phyloP scores from a whole-genome alignment of 2,329 filamentous ascomycete genomes.

The Venturia nashicola region DNA sequence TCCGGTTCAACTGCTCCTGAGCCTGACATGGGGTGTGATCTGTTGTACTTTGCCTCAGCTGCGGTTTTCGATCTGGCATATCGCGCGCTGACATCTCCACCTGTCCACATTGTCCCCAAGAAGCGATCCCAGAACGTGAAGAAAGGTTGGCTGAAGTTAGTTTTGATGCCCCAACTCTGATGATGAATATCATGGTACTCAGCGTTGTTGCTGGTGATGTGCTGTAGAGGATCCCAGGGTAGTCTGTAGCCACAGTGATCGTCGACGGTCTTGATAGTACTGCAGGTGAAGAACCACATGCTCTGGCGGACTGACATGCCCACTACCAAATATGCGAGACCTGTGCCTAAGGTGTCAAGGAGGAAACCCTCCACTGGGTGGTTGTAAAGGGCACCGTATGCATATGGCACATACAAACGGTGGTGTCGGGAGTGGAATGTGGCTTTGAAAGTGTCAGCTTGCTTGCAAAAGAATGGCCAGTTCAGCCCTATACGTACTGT shows the following conservation, averaged over 20 bases:
- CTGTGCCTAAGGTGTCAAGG: conserved; percentile 80
- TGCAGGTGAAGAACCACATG: conserved; percentile 79
- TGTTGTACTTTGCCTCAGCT: not conserved
- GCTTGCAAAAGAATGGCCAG: conserved; percentile 7
- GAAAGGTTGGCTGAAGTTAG: conserved; percentile 81
- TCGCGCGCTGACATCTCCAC: conserved; percentile 19
- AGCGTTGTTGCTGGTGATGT: conserved; percentile 87
- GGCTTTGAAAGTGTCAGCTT: conserved; percentile 34
- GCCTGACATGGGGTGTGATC: not conserved
- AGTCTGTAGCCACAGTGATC: conserved; percentile 96
- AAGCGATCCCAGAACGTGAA: conserved; percentile 91
- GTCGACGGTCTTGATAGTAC: conserved; percentile 91
- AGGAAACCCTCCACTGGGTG: conserved; percentile 90
- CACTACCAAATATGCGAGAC: conserved; percentile 67
- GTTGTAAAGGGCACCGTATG: conserved; percentile 93
- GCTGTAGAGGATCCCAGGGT: conserved; percentile 88
- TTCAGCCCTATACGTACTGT: conserved; percentile 51
- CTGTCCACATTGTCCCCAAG: conserved; percentile 71
- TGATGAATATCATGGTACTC: conserved; percentile 97
- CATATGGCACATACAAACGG: conserved; percentile 93
- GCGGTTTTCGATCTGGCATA: conserved; percentile 1
- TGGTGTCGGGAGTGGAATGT: conserved; percentile 93
- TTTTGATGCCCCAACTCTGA: conserved; percentile 98
- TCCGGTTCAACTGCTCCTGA: not conserved
- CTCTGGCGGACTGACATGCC: conserved; percentile 77